Conservation (phyloP, 169 alveolate genomes). For the Eimeria tenella region DNA sequence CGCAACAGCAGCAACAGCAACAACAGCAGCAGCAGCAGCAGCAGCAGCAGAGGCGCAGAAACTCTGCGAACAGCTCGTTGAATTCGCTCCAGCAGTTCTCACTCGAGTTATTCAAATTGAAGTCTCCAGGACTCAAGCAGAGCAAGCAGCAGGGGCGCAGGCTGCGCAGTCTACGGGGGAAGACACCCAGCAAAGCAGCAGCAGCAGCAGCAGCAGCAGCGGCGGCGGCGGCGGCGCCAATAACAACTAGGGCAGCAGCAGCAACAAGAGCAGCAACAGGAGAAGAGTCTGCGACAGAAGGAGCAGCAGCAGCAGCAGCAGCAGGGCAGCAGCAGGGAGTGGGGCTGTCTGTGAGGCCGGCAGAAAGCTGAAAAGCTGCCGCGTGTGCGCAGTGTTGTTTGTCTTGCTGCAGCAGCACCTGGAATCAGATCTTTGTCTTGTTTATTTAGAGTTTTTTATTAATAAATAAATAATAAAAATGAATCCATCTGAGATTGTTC, state of each 20-base stretch:
- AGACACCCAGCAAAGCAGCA: constrained; percentile 31
- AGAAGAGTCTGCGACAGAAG: not conserved
- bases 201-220: constrained; percentile 21
- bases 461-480: too few species aligned
- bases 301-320: not conserved
- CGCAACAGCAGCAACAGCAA: not conserved
- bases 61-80: constrained; percentile 6
- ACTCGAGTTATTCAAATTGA: constrained; percentile 25
- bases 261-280: not conserved
- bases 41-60: not conserved
- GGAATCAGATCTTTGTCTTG: too few species aligned
- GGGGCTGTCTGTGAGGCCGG: too few species aligned
- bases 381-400: too few species aligned
- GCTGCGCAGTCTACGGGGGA: not conserved
- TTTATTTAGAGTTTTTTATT: too few species aligned
- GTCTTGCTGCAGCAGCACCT: too few species aligned
- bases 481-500: too few species aligned
- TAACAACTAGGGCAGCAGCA: not conserved
- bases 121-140: constrained; percentile 8
- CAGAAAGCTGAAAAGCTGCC: too few species aligned
- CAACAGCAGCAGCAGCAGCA: not conserved
- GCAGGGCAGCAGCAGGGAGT: not conserved
- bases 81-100: constrained; percentile 24
- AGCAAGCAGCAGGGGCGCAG: not conserved
- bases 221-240: constrained; percentile 25